A percentile compares a stretch with the other conserved stretches of the same genome.
Conservation (phyloP, 2,329 filamentous ascomycete genomes). For the Diaporthe sp. region DNA sequence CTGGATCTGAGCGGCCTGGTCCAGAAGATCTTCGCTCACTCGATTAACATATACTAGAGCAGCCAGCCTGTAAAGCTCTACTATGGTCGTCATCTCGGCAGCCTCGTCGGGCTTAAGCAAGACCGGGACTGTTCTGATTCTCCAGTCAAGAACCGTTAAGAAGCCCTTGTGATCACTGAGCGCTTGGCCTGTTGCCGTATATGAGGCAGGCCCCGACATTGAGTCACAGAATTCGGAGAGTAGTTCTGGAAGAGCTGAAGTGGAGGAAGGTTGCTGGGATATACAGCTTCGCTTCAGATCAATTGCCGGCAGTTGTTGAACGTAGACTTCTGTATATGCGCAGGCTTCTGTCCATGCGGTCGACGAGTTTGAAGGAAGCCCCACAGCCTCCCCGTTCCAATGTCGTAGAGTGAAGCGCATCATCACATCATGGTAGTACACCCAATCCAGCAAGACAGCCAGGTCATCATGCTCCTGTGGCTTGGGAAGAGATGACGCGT, state of each 20-base stretch:
- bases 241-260: neutral
- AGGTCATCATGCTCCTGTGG: neutral
- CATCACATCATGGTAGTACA: conserved; percentile 25
- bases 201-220: neutral
- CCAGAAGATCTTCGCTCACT: neutral
- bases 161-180: neutral
- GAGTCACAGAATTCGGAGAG: neutral
- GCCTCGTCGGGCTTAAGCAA: neutral
- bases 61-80: neutral
- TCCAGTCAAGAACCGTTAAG: neutral
- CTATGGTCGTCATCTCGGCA: neutral
- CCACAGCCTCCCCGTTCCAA: neutral
- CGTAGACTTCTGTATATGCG: neutral
- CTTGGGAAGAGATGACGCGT: neutral
- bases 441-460: conserved; percentile 15
- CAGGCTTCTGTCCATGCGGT: neutral
- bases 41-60: neutral
- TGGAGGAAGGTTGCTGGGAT: neutral
- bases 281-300: neutral
- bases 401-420: conserved; percentile 15
- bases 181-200: neutral
- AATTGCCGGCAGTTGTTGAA: neutral
- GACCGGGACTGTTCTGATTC: neutral
- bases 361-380: neutral
- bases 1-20: neutral